These are phyloP conservation scores for Chrysoporthe austroafricana DNA, from an alignment of 2,329 filamentous ascomycete species.

Conservation along the genomic window DNA sequence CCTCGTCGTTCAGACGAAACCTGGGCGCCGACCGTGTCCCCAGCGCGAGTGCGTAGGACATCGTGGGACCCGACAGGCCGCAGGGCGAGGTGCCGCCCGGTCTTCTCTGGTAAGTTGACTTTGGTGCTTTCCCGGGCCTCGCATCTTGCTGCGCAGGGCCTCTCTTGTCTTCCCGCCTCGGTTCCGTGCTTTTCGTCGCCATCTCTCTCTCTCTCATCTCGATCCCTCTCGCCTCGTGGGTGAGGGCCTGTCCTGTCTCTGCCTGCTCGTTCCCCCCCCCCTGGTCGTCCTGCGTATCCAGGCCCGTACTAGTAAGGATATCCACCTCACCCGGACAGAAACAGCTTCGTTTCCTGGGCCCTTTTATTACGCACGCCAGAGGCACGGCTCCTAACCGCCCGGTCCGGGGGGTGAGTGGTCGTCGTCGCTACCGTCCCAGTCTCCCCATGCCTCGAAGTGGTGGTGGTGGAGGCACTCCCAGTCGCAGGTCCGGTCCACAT, in stretches of 20 bases:
- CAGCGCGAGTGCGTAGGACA: background rate
- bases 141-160: background rate
- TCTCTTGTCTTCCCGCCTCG: background rate
- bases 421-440: constrained; percentile 16
- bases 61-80: background rate
- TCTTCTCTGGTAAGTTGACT: background rate
- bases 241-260: background rate
- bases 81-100: background rate
- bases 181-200: background rate
- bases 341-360: background rate
- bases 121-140: constrained; percentile 4
- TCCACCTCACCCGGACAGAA: constrained; percentile 4
- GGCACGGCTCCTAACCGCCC: constrained; percentile 27
- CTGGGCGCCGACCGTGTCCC: constrained; percentile 9
- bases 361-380: constrained; percentile 20
- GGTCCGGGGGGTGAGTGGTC: background rate
- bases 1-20: constrained; percentile 15
- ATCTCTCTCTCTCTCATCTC: constrained; percentile 1
- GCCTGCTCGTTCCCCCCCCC: background rate
- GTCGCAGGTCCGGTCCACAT: constrained; percentile 25
- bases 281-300: background rate
- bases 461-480: constrained; percentile 17
- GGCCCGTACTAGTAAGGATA: constrained; percentile 3
- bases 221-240: constrained; percentile 9
- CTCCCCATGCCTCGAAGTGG: background rate